Base-by-base conservation (phyloP, 257 asterid species). In the Solanum bukasovii region DNA sequence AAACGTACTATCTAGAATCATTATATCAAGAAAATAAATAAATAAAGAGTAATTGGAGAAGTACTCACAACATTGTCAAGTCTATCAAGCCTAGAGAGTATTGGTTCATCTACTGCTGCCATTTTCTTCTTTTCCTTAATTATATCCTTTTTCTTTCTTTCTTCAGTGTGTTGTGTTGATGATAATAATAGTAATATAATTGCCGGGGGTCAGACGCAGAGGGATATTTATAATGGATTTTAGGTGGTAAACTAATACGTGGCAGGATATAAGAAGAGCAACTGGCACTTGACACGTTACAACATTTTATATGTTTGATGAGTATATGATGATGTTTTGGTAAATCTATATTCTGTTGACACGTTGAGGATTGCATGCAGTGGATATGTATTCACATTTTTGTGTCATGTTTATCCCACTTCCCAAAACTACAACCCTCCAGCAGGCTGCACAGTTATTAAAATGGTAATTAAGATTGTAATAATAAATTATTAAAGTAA, bases 71-170 rank as follows among this genome's bases (percentile, higher is more conserved):
- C 91, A 88, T 88, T 83, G 73, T 93, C 98, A 25, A 95, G 93
- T 2, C 95, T 94, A 85, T 91, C 92, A 75, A 95, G 89, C 74
- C 98, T 91, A 23, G 94, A 89, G 90, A 94, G 92, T 13, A 95
- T 88, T n/a, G 98, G 98, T 91, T 93, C 95, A 91, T 92, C 94
- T 3, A 87, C 75, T 29, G 56, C 77, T 4, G 94, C 72, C 94
- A 89, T 88, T 37, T 77, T 75, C 61, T 16, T 65, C 23, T 5
- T n/a, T 8, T 84, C 11, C 5, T 70, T 49, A 49, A 49, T 52
- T 16, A 16, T 31, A 7, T 71, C 2, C 4, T 72, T 33, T 3
- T 9, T 86, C 8, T 35, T 16, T 14, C 49, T 37, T n/a, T 13
- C 61, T 38, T 77, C 5, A 4, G 35, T 44, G 25, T 79, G 37